Conservation (phyloP, 179 eudicot genomes). For the Corrigiola litoralis region DNA sequence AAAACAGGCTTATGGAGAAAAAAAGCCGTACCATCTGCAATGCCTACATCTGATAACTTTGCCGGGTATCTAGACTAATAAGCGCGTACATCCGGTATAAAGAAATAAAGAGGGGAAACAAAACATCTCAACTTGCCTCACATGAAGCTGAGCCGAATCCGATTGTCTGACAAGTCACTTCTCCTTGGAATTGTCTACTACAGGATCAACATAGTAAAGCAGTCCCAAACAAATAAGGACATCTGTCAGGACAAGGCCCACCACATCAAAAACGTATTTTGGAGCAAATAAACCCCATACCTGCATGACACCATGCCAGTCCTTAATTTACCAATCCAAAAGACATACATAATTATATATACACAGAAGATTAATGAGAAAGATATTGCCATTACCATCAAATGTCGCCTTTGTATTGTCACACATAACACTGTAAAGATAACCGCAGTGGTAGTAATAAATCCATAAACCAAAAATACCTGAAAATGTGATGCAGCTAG, state of each 20-base stretch:
- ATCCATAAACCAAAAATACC: constrained; percentile 82
- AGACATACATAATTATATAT: no score
- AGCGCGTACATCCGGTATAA: no score
- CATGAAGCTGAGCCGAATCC: not conserved
- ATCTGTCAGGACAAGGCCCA: constrained; percentile 70
- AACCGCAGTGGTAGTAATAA: constrained; percentile 43
- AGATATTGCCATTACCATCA: constrained; percentile 58
- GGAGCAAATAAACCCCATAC: constrained; percentile 98
- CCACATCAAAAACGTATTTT: constrained; percentile 81
- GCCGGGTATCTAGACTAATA: no score
- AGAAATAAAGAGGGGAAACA: no score
- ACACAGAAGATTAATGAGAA: not conserved
- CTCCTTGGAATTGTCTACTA: constrained; percentile 28
- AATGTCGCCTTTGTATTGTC: constrained; percentile 81
- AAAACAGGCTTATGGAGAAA: no score
- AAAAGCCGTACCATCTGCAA: no score
- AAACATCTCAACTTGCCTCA: not conserved
- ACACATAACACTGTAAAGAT: constrained; percentile 73
- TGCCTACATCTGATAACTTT: no score
- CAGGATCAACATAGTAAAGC: constrained; percentile 48
- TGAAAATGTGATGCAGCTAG: constrained; percentile 21
- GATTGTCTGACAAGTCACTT: not conserved
- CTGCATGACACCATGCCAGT: constrained; percentile 36
- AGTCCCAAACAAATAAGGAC: constrained; percentile 50
- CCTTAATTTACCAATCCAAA: constrained; percentile 1